A percentile compares a stretch with the other conserved stretches of the same genome.
phyloP scores from a whole-genome alignment of 176 grass and related monocot genomes.

The Carex scoparia region DNA sequence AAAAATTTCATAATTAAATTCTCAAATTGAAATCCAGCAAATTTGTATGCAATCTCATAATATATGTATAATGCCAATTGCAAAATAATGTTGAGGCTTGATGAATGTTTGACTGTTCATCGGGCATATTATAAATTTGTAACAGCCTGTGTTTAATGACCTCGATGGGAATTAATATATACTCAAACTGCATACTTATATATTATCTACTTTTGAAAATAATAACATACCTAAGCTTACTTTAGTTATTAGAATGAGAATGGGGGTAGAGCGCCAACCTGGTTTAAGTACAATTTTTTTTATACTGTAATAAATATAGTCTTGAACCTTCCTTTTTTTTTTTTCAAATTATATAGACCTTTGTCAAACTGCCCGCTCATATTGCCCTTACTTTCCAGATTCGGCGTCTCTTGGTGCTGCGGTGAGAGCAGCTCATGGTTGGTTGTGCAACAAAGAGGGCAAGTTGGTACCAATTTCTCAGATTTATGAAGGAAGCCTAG shows the following conservation, averaged over 20 bases:
- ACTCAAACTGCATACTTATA: neutral
- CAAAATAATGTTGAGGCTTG: too few species aligned
- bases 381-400: slow-evolving; percentile 35
- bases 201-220: neutral
- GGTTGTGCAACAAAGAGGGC: slow-evolving; percentile 74
- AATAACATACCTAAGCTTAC: neutral
- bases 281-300: neutral
- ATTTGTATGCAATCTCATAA: too few species aligned
- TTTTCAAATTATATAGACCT: neutral
- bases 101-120: too few species aligned
- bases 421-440: slow-evolving; percentile 79
- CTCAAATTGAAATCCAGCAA: too few species aligned
- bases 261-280: neutral
- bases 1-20: too few species aligned
- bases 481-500: slow-evolving; percentile 54
- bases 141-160: neutral
- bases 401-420: slow-evolving; percentile 83
- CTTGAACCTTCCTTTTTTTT: neutral
- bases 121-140: too few species aligned
- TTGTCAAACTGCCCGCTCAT: neutral
- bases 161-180: neutral
- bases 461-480: slow-evolving; percentile 59
- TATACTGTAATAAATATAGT: neutral
- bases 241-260: neutral
- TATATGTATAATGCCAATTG: too few species aligned